Base-by-base conservation (phyloP, 2,329 filamentous ascomycete genomes). In the Fusarium verticillioides region DNA sequence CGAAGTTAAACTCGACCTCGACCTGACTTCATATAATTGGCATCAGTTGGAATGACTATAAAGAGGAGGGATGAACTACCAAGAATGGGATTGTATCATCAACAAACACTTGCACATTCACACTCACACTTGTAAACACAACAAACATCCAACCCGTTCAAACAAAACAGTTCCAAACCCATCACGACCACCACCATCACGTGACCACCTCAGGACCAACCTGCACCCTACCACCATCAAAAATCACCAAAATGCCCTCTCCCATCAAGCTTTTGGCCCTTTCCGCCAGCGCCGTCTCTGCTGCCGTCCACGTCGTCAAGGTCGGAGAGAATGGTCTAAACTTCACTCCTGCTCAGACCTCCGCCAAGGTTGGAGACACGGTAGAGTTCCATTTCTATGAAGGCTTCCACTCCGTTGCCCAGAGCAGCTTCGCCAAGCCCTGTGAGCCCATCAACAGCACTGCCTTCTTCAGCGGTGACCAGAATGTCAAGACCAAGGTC, bases 381-480 rank as follows among this genome's bases (percentile, higher is more conserved):
- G 77, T 86, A 19, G 82, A 85, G 73, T 86, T 85, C 77, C 84
- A 85, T 68, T 86, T 86, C 76, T 80, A 80, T 50, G 76, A 80
- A 23, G 75, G 72, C n/a, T 90, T 90, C 77, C 90, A 92, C 83
- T 90, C 89, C 21, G 86, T 92, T 63, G 88, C 88, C 13, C 87
- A 90, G 80, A 89, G 88, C 19, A 85, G 85, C 67, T 92, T 91
- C 75, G 86, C 85, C 65, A 80, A 83, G n/a, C 90, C 90, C 15
- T 92, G 90, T 79, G 76, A 84, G 37, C 88, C 89, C 5, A 85
- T 90, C 21, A 83, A 85, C 70, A 78, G 79, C 21, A 76, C 75
- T n/a, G 87, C 87, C 43, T 89, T 88, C 81, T 80, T 79, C 86
- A 77, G 75, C 40, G 75, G 75, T 10, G 66, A 66, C 8, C 57